A percentile compares a stretch with the other conserved stretches of the same genome.
Conservation (phyloP, 2,329 filamentous ascomycete genomes). For the Stagonosporopsis tanaceti region DNA sequence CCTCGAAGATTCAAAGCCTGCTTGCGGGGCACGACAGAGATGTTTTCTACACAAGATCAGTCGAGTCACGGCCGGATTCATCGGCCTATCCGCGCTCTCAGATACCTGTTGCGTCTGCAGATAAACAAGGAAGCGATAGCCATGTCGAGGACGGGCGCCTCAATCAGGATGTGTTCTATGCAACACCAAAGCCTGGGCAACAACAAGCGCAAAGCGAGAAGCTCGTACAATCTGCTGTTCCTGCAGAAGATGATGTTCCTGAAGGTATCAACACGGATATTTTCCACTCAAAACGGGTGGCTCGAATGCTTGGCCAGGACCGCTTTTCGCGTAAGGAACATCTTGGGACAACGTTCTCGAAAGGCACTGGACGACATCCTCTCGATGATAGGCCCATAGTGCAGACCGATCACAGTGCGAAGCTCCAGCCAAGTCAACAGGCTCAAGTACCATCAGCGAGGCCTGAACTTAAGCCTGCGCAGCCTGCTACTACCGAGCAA, state of each 20-base stretch:
- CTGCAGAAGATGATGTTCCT: slow-evolving; percentile 57
- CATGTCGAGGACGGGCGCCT: slow-evolving; percentile 54
- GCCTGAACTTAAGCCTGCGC: slow-evolving; percentile 8
- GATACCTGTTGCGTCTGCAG: slow-evolving; percentile 61
- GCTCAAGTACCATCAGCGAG: slow-evolving; percentile 23
- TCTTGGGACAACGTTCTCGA: slow-evolving; percentile 36
- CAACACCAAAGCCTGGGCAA: slow-evolving; percentile 37
- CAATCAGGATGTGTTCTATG: slow-evolving; percentile 65
- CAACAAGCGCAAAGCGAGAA: slow-evolving; percentile 26
- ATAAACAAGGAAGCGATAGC: slow-evolving; percentile 54
- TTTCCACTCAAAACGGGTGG: slow-evolving; percentile 68
- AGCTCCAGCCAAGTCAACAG: slow-evolving; percentile 34
- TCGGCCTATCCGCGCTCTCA: slow-evolving; percentile 64
- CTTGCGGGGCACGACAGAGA: slow-evolving; percentile 59
- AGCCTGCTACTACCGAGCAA: slow-evolving; percentile 30
- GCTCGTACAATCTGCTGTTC: slow-evolving; percentile 40
- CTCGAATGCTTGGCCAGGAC: slow-evolving; percentile 62
- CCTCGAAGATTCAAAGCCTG: slow-evolving; percentile 34
- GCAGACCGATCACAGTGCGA: slow-evolving; percentile 49
- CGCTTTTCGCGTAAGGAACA: slow-evolving; percentile 44
- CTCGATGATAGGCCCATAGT: slow-evolving; percentile 48
- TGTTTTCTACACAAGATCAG: slow-evolving; percentile 63
- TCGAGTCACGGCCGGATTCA: slow-evolving; percentile 55
- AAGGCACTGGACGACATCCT: slow-evolving; percentile 43
- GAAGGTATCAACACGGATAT: slow-evolving; percentile 68